phyloP scores from a whole-genome alignment of 805 yeast genomes.

The Yamadazyma phyllophila region DNA sequence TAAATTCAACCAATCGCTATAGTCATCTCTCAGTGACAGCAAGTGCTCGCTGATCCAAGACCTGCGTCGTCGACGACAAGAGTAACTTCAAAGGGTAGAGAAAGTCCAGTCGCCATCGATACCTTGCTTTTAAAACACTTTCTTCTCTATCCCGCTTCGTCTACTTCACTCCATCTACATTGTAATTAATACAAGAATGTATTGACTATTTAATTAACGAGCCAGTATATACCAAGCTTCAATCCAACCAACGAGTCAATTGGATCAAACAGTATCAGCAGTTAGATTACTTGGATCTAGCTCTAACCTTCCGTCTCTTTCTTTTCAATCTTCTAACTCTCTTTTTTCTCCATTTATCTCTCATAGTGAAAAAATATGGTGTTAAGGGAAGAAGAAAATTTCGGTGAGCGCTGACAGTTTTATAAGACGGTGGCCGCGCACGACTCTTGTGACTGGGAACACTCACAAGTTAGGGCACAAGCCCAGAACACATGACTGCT shows the following conservation, averaged over 20 bases:
- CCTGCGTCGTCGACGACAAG: too few species aligned
- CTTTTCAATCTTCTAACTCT: constrained; percentile 99
- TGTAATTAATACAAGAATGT: constrained; percentile 5
- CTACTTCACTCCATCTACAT: too few species aligned
- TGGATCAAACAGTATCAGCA: not conserved
- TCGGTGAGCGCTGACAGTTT: constrained; percentile 5
- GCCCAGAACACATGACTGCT: not conserved
- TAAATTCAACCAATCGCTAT: too few species aligned
- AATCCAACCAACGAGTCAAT: not conserved
- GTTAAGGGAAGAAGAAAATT: constrained; percentile 20
- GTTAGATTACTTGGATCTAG: constrained; percentile 95
- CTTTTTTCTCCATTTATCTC: constrained; percentile 99
- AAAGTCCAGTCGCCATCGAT: too few species aligned
- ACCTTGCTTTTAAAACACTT: too few species aligned
- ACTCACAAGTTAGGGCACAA: not conserved
- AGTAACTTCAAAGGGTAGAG: too few species aligned
- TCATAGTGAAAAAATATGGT: constrained; percentile 53
- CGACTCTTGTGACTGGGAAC: constrained; percentile 8
- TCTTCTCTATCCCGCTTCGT: too few species aligned
- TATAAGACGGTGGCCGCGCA: constrained; percentile 5
- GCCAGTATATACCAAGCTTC: constrained; percentile 2
- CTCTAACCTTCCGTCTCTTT: constrained; percentile 99
- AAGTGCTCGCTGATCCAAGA: too few species aligned
- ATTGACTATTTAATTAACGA: constrained; percentile 8
- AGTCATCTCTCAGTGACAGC: too few species aligned